These are phyloP conservation scores for Botrytis sinoallii DNA, from an alignment of 2,329 filamentous ascomycete genomes.

Conservation along the genomic window DNA sequence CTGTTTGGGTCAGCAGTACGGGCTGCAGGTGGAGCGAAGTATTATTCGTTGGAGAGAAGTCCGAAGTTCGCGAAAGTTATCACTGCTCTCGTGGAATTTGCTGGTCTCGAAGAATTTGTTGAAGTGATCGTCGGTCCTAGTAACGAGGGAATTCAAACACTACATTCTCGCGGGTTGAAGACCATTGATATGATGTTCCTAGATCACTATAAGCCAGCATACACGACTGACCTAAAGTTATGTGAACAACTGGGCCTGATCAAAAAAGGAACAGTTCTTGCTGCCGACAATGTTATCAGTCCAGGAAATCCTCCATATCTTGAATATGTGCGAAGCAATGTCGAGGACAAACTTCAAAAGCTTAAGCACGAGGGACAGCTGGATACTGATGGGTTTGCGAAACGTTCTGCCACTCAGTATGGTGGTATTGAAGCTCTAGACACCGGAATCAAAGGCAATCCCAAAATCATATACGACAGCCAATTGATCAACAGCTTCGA, in stretches of 20 bases:
- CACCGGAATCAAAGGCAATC: conserved; percentile 50
- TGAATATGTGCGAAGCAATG: conserved; percentile 64
- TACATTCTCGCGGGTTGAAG: conserved; percentile 41
- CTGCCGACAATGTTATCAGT: conserved; percentile 69
- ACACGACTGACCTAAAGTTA: conserved; percentile 70
- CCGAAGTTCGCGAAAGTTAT: conserved; percentile 72
- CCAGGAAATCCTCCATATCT: conserved; percentile 70
- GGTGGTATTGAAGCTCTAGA: conserved; percentile 42
- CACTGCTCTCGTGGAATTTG: conserved; percentile 65
- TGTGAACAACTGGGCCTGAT: conserved; percentile 70
- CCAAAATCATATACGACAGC: conserved; percentile 64
- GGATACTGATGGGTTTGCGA: conserved; percentile 37
- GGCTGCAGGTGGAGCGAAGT: conserved; percentile 60
- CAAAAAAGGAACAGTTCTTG: conserved; percentile 58
- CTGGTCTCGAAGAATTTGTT: conserved; percentile 68
- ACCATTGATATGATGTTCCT: conserved; percentile 52
- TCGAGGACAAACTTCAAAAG: conserved; percentile 55
- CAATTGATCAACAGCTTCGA: conserved; percentile 62
- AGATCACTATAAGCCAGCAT: conserved; percentile 77
- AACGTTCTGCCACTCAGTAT: conserved; percentile 28
- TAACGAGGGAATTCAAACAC: conserved; percentile 59
- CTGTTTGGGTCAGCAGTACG: conserved; percentile 67
- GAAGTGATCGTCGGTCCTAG: conserved; percentile 68
- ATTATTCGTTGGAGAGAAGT: conserved; percentile 71
- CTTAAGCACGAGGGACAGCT: conserved; percentile 47